phyloP scores from a whole-genome alignment of 306 rosid species.

The Nissolia schottii region DNA sequence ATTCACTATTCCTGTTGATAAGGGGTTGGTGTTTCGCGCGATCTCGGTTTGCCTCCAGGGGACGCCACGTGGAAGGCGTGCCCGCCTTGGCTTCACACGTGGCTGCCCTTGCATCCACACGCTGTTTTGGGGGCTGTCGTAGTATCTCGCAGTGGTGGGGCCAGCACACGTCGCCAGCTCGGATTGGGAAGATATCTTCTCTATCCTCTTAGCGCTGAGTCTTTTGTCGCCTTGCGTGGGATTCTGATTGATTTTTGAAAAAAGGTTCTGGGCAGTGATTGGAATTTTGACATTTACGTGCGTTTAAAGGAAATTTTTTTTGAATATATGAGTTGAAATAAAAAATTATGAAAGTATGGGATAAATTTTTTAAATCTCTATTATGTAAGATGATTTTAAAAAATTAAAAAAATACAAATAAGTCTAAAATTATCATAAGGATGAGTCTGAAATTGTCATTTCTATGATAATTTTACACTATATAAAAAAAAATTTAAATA shows the following conservation, averaged over 20 bases:
- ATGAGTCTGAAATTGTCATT: no score
- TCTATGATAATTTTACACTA: no score
- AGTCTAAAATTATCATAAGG: no score
- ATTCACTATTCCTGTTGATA: conserved; percentile 44
- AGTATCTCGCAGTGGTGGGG: conserved; percentile 28
- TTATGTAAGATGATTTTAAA: no score
- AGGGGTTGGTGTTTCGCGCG: conserved; percentile 66
- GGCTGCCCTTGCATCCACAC: conserved; percentile 57
- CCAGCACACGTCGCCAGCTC: conserved; percentile 53
- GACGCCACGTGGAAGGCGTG: conserved; percentile 59
- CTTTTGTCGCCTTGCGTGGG: conserved; percentile 14
- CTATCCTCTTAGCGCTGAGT: conserved; percentile 36
- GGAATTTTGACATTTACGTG: no score
- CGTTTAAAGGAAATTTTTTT: no score
- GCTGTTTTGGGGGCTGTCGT: conserved; percentile 14
- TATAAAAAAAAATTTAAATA: no score
- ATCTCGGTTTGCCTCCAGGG: conserved; percentile 59
- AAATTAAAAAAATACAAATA: no score
- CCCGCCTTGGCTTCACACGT: conserved; percentile 23
- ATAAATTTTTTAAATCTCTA: no score
- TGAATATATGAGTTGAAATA: no score
- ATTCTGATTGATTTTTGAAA: not conserved
- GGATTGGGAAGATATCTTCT: conserved; percentile 44
- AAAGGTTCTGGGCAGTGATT: not conserved
- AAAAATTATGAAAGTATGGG: no score